Base-by-base conservation (phyloP, 225 moss, liverwort and hornwort genomes). In the Asterella californica region DNA sequence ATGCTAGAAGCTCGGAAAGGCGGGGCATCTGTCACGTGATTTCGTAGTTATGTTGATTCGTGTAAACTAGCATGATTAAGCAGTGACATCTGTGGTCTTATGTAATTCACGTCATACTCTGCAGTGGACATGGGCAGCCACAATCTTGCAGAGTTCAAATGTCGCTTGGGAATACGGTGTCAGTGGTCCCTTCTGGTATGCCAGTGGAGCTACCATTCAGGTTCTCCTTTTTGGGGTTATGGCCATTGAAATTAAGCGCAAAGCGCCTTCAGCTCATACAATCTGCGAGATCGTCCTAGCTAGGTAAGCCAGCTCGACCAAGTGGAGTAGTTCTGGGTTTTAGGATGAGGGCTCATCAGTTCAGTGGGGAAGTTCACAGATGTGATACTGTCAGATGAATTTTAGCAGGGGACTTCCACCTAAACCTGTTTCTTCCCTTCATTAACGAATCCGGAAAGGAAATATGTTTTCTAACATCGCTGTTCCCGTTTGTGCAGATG, bases 91-190 rank as follows among this genome's bases (percentile, higher is more conserved):
- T 2, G 17, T 57, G 57, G 24, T 57, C 2, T 65, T 18, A 6
- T 21, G 30, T 15, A 34, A 70, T 70, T 22, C 42, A 36, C 34
- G 21, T 24, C 34, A 47, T 6, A 46, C 24, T 71, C 5, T 34
- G 86, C 94, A 96, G 96, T 96, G 96, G 96, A 96, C 96, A 73
- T 96, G 96, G 96, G 96, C 96, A n/a, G 96, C 96, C 46, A 96
- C 96, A 46, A 96, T 96, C 11, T 65, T 96, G 63, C 96, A 96
- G 82, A 94, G 94, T 77, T 96, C 96, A 57, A 93, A 96, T 72
- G 96, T 96, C 2, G 96, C 96, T 0, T 96, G 96, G 96, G 79
- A 96, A 65, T 96, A 96, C 24, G 96, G 96, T 24, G 96, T 96
- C 65, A 93, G 92, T 75, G 96, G 96, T 17, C 96, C 96, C 17